These are phyloP conservation scores for Globisporangium okanoganense DNA, from an alignment of 352 stramenopile genomes.

Conservation along the genomic window DNA sequence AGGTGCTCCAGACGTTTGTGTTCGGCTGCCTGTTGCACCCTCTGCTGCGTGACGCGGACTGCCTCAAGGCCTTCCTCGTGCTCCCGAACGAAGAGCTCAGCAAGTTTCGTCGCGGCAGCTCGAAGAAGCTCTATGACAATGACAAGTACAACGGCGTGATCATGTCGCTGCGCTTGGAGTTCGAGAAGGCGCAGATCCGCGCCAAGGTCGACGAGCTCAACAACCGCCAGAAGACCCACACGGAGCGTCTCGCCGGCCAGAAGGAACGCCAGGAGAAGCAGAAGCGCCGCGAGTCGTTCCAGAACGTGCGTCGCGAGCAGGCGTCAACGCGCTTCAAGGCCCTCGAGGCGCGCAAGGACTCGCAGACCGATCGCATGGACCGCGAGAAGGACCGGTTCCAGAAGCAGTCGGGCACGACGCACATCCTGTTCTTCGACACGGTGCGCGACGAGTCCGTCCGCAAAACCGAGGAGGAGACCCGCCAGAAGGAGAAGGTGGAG, in stretches of 20 bases:
- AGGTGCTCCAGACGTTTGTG: conserved; percentile 69
- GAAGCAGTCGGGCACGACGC: conserved; percentile 66
- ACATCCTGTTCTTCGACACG: conserved; percentile 86
- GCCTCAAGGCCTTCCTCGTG: conserved; percentile 80
- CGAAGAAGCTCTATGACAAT: conserved; percentile 75
- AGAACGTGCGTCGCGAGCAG: conserved; percentile 76
- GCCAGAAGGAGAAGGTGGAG: conserved; percentile 85
- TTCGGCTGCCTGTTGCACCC: conserved; percentile 81
- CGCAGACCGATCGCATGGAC: conserved; percentile 71
- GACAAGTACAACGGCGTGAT: conserved; percentile 80
- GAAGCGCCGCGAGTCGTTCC: conserved; percentile 61
- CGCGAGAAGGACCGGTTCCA: conserved; percentile 81
- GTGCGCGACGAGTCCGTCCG: conserved; percentile 67
- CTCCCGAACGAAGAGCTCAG: conserved; percentile 64
- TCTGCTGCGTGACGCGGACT: conserved; percentile 72
- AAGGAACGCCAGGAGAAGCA: conserved; percentile 54
- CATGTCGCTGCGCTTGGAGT: conserved; percentile 72
- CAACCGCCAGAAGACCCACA: conserved; percentile 67
- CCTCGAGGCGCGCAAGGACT: conserved; percentile 74
- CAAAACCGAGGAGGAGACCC: conserved; percentile 76
- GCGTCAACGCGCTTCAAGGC: conserved; percentile 72
- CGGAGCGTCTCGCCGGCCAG: conserved; percentile 60
- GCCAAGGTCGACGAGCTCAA: conserved; percentile 69
- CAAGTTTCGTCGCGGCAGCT: conserved; percentile 64
- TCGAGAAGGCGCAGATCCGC: conserved; percentile 84